These are phyloP conservation scores for Asterochloris erici DNA, from an alignment of 139 green algal genomes.

Conservation along the genomic window DNA sequence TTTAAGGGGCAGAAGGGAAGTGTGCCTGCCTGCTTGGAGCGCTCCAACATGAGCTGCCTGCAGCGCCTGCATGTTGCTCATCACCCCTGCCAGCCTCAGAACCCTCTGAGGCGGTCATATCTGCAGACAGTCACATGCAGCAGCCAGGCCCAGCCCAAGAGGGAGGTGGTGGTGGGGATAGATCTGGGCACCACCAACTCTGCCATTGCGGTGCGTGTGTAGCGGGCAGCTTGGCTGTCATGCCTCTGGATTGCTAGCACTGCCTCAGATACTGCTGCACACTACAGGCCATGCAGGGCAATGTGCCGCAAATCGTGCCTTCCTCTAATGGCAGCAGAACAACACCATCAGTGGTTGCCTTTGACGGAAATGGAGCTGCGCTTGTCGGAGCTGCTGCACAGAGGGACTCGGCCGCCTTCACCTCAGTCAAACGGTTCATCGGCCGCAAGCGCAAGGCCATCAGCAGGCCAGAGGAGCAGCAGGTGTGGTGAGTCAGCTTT, in stretches of 20 bases:
- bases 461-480: background rate
- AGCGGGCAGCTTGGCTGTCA: background rate
- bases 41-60: no score
- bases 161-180: slow-evolving; percentile 77
- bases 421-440: slow-evolving; percentile 88
- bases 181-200: slow-evolving; percentile 98
- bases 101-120: no score
- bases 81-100: no score
- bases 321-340: no score
- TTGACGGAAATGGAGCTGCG: background rate
- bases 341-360: background rate
- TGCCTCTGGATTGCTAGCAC: background rate
- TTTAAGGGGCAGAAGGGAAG: no score
- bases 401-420: slow-evolving; percentile 56
- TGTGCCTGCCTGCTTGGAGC: no score
- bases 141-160: no score
- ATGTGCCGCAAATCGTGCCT: slow-evolving; percentile 32
- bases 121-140: no score
- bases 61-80: no score
- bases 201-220: slow-evolving; percentile 58
- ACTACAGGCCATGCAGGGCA: slow-evolving; percentile 52
- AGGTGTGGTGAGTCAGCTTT: background rate
- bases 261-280: no score
- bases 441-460: slow-evolving; percentile 34
- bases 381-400: background rate